phyloP scores from a whole-genome alignment of 805 yeast species.

The Candida oleophila region DNA sequence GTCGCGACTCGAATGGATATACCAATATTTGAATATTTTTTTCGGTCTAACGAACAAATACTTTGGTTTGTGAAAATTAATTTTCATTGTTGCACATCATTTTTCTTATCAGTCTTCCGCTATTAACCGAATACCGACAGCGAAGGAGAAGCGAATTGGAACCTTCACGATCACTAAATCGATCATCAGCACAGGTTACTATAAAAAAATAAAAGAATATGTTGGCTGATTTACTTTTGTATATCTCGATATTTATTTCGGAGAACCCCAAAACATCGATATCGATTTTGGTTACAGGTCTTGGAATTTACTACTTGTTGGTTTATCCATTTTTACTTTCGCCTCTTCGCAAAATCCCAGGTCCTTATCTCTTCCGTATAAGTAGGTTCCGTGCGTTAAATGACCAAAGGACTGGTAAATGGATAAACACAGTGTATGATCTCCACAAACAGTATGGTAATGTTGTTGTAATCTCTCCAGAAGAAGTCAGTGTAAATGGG shows the following conservation, averaged over 20 bases:
- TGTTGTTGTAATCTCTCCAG: constrained; percentile 60
- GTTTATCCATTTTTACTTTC: constrained; percentile 48
- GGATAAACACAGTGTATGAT: constrained; percentile 40
- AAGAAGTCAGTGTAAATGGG: constrained; percentile 57
- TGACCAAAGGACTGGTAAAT: constrained; percentile 45
- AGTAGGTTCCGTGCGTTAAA: constrained; percentile 33
- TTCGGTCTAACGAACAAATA: no score
- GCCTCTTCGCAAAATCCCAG: constrained; percentile 55
- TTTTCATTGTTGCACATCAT: no score
- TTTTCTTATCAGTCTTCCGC: no score
- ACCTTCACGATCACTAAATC: no score
- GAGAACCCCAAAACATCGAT: constrained; percentile 3
- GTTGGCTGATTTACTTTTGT: constrained; percentile 3
- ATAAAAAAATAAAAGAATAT: no score
- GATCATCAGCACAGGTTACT: no score
- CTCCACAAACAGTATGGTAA: constrained; percentile 61
- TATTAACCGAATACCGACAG: no score
- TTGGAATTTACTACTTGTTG: constrained; percentile 26
- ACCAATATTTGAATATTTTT: no score
- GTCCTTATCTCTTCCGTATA: constrained; percentile 53
- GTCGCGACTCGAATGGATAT: no score
- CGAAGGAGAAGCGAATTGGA: no score
- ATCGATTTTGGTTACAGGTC: neutral
- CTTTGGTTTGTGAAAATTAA: no score
- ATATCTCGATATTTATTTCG: neutral